Evolutionary conservation across 1,284 basidiomycete species (phyloP), one percentile per base, ranked within the genome.

Genomic region (Rhodotorula sp.): DNA sequence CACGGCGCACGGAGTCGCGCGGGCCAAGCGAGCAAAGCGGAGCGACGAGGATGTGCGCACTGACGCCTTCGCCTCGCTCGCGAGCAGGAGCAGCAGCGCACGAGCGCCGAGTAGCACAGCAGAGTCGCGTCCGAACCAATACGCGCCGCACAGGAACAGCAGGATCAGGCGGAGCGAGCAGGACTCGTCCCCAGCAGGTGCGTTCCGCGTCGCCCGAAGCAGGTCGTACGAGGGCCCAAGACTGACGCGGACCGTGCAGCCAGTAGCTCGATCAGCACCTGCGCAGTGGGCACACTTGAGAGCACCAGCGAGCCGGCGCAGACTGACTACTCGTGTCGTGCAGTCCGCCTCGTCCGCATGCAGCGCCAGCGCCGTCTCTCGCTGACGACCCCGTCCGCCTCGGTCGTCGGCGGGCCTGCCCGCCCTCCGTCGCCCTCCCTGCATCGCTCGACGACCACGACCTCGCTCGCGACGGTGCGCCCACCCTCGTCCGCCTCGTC

Each of bases 321-420:
- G 34, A 34, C 34, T 34, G 34, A 34, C 34, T 5, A 50, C 49
- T 23, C 23, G 21, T n/a, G 48, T 23, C 7, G 49, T 23, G 49
- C 49, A 4, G 21, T 7, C 23, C 9, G 21, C 49, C 21, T 50
- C 23, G 23, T 34, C 53, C 25, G 21, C 42, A 60, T 60, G 58
- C 45, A 60, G 8, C 58, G 58, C 58, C 58, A 27, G 9, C 58
- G 58, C 46, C 58, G 58, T 53, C 34, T 45, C 45, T 55, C 62
- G 19, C n/a, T 49, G 46, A 27, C 53, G 27, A n/a, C 44, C 53
- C 41, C 62, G n/a, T 23, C 53, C 27, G 5, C 19, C 21, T 4
- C 17, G 4, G 55, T 34, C n/a, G 17, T 25, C 23, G 13, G 7
- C 27, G 3, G 4, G 0, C 34, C 55, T 7, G 7, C 55, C 4